Percentiles rank a stretch among this genome's conserved stretches.
Conservation (phyloP, 805 yeast genomes). For the Yamadazyma insecticola region DNA sequence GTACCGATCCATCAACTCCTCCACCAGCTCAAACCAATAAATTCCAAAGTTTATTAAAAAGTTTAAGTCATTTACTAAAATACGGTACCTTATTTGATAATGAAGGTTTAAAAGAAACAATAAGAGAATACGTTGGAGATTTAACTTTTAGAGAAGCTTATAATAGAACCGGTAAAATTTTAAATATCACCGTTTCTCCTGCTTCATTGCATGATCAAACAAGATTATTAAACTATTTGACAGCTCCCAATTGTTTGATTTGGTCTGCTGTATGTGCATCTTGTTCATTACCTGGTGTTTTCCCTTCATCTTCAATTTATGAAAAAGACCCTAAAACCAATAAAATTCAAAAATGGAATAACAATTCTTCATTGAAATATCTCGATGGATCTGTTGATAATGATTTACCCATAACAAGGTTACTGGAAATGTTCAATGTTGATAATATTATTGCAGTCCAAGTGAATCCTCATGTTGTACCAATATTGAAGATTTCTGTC, state of each 20-base stretch:
- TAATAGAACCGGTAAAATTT: conserved; percentile 87
- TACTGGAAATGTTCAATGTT: conserved; percentile 95
- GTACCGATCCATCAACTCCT: conserved; percentile 12
- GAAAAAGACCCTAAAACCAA: conserved; percentile 79
- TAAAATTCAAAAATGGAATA: conserved; percentile 75
- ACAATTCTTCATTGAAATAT: conserved; percentile 65
- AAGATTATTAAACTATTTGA: conserved; percentile 68
- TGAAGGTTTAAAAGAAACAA: conserved; percentile 62
- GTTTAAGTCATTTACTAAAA: conserved; percentile 57
- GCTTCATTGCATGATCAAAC: conserved; percentile 91
- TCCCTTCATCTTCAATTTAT: conserved; percentile 78
- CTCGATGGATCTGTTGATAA: conserved; percentile 96
- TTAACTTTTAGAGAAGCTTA: conserved; percentile 92
- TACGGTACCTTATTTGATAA: conserved; percentile 90
- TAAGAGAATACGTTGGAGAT: conserved; percentile 79
- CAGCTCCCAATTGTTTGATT: conserved; percentile 75
- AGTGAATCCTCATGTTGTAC: conserved; percentile 94
- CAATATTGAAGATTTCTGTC: conserved; percentile 67
- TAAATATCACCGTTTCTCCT: conserved; percentile 91
- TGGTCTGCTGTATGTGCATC: conserved; percentile 94
- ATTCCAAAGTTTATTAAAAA: conserved; percentile 43
- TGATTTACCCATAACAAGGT: conserved; percentile 84
- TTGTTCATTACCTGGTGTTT: conserved; percentile 90
- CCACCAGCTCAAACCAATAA: conserved; percentile 24
- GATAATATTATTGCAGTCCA: conserved; percentile 97